These are phyloP conservation scores for Hypoxylon perforatum DNA, from an alignment of 495 filamentous ascomycete species.

Conservation along the genomic window DNA sequence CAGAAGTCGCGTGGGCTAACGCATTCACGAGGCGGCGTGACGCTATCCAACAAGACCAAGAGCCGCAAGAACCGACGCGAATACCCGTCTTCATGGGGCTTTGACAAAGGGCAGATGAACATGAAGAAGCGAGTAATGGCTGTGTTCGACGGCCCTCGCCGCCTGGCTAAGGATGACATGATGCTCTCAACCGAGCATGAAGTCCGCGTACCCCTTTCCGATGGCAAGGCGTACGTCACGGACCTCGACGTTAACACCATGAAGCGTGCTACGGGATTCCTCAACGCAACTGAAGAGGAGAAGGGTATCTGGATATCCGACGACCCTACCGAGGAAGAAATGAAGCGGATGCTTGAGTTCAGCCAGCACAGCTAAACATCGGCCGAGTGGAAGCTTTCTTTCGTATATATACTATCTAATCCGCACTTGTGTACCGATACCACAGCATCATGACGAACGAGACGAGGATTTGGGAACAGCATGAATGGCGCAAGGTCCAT, in stretches of 20 bases:
- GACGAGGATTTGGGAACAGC: slow-evolving; percentile 36
- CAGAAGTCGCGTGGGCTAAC: slow-evolving; percentile 68
- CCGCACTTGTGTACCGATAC: slow-evolving; percentile 33
- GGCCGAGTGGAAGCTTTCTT: no score
- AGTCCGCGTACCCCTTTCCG: slow-evolving; percentile 81
- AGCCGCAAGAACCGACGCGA: slow-evolving; percentile 84
- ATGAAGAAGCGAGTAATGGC: slow-evolving; percentile 96
- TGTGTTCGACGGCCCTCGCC: slow-evolving; percentile 88
- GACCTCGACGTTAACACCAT: slow-evolving; percentile 94
- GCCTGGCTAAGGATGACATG: slow-evolving; percentile 98
- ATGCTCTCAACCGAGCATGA: slow-evolving; percentile 96
- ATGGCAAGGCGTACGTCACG: slow-evolving; percentile 82
- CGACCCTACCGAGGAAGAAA: slow-evolving; percentile 60
- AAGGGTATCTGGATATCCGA: slow-evolving; percentile 80
- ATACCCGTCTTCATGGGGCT: slow-evolving; percentile 93
- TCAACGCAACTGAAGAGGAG: slow-evolving; percentile 79
- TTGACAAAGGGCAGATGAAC: slow-evolving; percentile 88
- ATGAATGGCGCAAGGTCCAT: slow-evolving; percentile 39
- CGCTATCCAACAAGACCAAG: slow-evolving; percentile 71
- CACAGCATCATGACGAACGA: slow-evolving; percentile 40
- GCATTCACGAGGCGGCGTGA: slow-evolving; percentile 70
- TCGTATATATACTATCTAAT: slow-evolving; percentile 25
- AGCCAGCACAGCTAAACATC: slow-evolving; percentile 31
- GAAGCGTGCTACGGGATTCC: slow-evolving; percentile 84
- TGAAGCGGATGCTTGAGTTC: slow-evolving; percentile 56